Evolutionary conservation across 192 early-diverging fungal genomes (phyloP), one percentile per base, ranked within the genome.

Genomic region (Coemansia sp.): DNA sequence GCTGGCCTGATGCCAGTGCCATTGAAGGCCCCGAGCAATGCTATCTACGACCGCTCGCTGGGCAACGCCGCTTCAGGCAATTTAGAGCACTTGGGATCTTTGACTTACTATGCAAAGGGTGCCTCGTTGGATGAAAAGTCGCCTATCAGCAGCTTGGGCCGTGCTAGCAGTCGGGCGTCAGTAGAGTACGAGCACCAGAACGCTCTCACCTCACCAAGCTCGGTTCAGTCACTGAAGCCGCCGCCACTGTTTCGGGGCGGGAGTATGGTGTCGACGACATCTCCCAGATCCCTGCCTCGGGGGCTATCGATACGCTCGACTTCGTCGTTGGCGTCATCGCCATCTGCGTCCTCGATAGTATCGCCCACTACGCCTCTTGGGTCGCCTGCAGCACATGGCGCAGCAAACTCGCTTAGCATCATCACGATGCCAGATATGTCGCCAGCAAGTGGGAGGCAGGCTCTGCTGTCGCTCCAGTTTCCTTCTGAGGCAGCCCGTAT

Each of bases 401-500:
- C 34, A n/a, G 60, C 39, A 26, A 76, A 64, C 34, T 53, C 65
- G 26, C 65, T 76, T 9, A 63, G 38, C 37, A 59, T 67, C 10
- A 62, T 60, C 25, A 57, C 68, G 6, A 12, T 56, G n/a, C 21
- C 64, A 0, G 74, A 70, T 38, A 25, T 20, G 26, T 59, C 34
- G 3, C 68, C 14, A 21, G 14, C 28, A 28, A 76, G n/a, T 36
- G 23, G 52, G 0, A 20, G 31, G 12, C 38, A 52, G 13, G 11
- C 48, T 28, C 12, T 64, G 33, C 10, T 52, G 43, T 70, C 69
- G 59, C 66, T 73, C 38, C 73, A 81, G 50, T 75, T 62, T 41
- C 78, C 79, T 6, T 66, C 71, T 0, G 79, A 81, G 47, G 79
- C 79, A 8, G 61, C 79, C 21, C 73, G 79, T 1, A 75, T 81